Percentiles rank a stretch among this genome's conserved stretches.
Conservation (phyloP, 192 early-diverging fungal genomes). For the Neocallimastix lanati region DNA sequence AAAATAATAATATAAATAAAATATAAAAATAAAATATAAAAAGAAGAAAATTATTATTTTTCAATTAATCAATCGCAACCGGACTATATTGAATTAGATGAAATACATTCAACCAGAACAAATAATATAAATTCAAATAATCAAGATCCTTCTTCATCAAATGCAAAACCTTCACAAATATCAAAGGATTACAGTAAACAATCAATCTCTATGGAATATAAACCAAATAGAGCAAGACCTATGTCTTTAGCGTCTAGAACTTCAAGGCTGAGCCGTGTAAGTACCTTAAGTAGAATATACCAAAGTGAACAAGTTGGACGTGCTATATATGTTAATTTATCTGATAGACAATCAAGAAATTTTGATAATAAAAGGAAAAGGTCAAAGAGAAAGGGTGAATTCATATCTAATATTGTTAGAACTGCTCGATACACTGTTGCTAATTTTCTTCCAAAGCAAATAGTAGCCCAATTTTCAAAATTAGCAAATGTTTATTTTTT, state of each 20-base stretch:
- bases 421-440: constrained; percentile 40
- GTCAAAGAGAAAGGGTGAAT: constrained; percentile 21
- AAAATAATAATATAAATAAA: no score
- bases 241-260: background rate
- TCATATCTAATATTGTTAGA: constrained; percentile 35
- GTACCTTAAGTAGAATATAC: background rate
- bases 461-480: constrained; percentile 47
- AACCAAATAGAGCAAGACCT: background rate
- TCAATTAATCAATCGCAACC: background rate
- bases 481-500: constrained; percentile 52
- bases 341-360: background rate
- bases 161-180: background rate
- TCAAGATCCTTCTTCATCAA: background rate
- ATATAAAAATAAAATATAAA: no score
- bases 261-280: background rate
- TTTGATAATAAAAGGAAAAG: background rate
- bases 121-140: background rate
- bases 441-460: constrained; percentile 40
- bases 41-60: no score
- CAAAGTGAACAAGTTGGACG: background rate
- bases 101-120: background rate
- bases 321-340: background rate
- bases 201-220: no score
- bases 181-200: no score
- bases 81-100: background rate